These are phyloP conservation scores for Diphasiastrum complanatum DNA, from an alignment of 83 land plant species.

Conservation along the genomic window DNA sequence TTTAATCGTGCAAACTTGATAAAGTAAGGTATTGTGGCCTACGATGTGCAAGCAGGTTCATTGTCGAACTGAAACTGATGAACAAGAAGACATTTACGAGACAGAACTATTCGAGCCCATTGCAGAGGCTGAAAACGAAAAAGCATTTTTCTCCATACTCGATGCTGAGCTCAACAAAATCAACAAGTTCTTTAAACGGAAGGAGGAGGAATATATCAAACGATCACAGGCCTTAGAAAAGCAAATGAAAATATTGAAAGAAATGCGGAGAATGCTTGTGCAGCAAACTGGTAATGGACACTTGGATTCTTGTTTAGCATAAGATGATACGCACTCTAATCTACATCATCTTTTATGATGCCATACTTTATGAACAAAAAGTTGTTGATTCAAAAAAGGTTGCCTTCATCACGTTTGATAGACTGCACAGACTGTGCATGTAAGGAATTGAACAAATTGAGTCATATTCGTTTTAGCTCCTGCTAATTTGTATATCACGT, in stretches of 20 bases:
- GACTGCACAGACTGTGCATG: too few species aligned
- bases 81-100: conserved; percentile 13
- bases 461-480: too few species aligned
- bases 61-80: neutral
- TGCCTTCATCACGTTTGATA: too few species aligned
- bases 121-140: conserved; percentile 4
- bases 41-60: neutral
- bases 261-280: neutral
- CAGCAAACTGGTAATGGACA: too few species aligned
- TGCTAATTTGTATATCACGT: too few species aligned
- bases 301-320: too few species aligned
- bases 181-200: conserved; percentile 18
- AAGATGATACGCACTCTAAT: too few species aligned
- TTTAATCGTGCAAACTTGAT: too few species aligned
- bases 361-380: too few species aligned
- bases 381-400: too few species aligned
- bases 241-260: conserved; percentile 4
- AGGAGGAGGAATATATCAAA: conserved; percentile 15
- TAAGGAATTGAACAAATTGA: too few species aligned
- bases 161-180: conserved; percentile 17
- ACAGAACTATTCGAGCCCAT: conserved; percentile 15
- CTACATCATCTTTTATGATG: too few species aligned
- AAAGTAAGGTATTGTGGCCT: neutral
- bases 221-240: neutral
- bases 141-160: conserved; percentile 11